Evolutionary conservation across 73 alveolate species (phyloP).

Genomic region (Tetrahymena elliotti): DNA sequence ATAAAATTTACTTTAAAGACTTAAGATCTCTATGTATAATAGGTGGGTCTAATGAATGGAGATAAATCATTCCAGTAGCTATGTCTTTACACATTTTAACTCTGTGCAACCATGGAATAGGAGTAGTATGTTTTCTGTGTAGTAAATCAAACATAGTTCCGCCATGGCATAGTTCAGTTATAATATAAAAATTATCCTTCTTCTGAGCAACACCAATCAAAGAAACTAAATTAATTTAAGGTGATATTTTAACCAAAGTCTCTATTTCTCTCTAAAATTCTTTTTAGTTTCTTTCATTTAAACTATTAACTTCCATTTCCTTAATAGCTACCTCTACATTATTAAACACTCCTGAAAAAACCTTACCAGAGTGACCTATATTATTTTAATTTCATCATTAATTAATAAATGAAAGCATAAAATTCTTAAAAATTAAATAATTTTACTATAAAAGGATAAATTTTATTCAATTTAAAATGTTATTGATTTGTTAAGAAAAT

Average conservation of each 20-base stretch:
- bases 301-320: conserved; percentile 51
- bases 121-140: conserved; percentile 66
- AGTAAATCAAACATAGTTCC: conserved; percentile 84
- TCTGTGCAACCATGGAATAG: conserved; percentile 76
- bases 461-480: too few species aligned
- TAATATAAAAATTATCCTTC: conserved; percentile 52
- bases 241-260: conserved; percentile 55
- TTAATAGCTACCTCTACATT: conserved; percentile 92
- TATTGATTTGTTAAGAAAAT: too few species aligned
- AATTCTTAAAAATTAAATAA: too few species aligned
- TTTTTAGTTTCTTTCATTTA: conserved; percentile 55
- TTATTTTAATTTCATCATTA: too few species aligned
- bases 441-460: too few species aligned
- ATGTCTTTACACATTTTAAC: conserved; percentile 75
- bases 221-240: conserved; percentile 81
- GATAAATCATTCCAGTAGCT: conserved; percentile 91
- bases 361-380: conserved; percentile 58
- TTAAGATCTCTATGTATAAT: conserved; percentile 93
- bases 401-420: too few species aligned
- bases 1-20: conserved; percentile 60
- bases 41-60: conserved; percentile 81
- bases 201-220: conserved; percentile 79
- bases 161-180: conserved; percentile 93
- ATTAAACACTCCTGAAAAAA: conserved; percentile 80
- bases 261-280: conserved; percentile 89